These are phyloP conservation scores for Hypholoma fasciculare DNA, from an alignment of 768 basidiomycete species.

Conservation along the genomic window DNA sequence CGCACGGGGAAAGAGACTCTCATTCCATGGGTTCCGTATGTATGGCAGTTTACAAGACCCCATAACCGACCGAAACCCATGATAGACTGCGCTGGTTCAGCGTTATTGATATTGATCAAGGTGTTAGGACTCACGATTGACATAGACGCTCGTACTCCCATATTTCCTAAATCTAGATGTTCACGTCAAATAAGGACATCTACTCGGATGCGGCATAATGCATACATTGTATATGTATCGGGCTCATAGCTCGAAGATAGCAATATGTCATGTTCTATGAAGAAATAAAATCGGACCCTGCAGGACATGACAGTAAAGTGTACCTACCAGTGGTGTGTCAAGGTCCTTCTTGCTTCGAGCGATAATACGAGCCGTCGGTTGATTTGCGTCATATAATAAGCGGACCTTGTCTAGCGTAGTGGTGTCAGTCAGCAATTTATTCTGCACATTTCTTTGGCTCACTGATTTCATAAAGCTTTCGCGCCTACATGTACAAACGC, in stretches of 20 bases:
- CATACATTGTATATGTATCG: conserved; percentile 79
- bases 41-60: conserved; percentile 80
- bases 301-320: neutral
- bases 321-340: conserved; percentile 58
- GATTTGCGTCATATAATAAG: conserved; percentile 70
- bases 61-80: conserved; percentile 78
- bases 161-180: conserved; percentile 65
- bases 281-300: neutral
- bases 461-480: conserved; percentile 70
- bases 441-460: conserved; percentile 16
- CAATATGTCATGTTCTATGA: conserved; percentile 79
- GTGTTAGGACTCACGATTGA: conserved; percentile 55
- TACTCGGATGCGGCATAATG: neutral
- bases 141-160: conserved; percentile 85
- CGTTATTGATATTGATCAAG: neutral
- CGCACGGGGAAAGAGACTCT: conserved; percentile 83
- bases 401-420: conserved; percentile 65
- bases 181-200: neutral
- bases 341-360: conserved; percentile 64
- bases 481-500: conserved; percentile 41
- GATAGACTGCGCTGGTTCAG: conserved; percentile 51
- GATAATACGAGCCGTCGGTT: conserved; percentile 73
- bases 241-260: conserved; percentile 84
- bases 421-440: neutral
- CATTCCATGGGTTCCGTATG: conserved; percentile 78